These are phyloP conservation scores for Allomyces javanicus DNA, from an alignment of 192 early-diverging fungal genomes.

Conservation along the genomic window DNA sequence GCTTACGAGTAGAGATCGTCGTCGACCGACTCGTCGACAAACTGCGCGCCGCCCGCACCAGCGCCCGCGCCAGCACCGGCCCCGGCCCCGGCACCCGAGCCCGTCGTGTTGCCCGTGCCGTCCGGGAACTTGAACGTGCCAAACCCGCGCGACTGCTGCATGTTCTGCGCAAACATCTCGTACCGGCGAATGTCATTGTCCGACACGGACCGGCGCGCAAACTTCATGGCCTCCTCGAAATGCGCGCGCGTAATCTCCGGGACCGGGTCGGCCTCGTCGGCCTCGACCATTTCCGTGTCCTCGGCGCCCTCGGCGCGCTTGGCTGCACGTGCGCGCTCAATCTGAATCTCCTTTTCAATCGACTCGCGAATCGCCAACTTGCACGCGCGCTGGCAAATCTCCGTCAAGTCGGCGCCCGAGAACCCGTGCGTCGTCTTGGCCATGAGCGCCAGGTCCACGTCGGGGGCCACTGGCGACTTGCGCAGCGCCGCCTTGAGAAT, in stretches of 20 bases:
- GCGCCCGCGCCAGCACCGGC: not conserved
- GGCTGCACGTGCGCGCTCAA: slow-evolving; percentile 30
- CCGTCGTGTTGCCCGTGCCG: not conserved
- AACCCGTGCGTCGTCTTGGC: slow-evolving; percentile 83
- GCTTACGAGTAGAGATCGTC: slow-evolving; percentile 23
- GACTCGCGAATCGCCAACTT: slow-evolving; percentile 94
- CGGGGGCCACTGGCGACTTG: slow-evolving; percentile 70
- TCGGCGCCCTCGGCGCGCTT: slow-evolving; percentile 13
- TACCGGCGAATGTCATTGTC: slow-evolving; percentile 96
- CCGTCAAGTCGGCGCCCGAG: slow-evolving; percentile 93
- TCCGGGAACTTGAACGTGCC: slow-evolving; percentile 94
- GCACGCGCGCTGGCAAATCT: slow-evolving; percentile 94
- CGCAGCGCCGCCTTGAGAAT: slow-evolving; percentile 75
- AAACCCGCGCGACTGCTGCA: slow-evolving; percentile 88
- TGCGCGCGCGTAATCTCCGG: slow-evolving; percentile 84
- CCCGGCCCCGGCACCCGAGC: not conserved
- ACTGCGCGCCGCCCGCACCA: slow-evolving; percentile 11
- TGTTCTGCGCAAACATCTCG: slow-evolving; percentile 97
- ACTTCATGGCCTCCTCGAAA: slow-evolving; percentile 98
- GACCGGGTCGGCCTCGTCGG: slow-evolving; percentile 61
- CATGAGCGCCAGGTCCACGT: slow-evolving; percentile 65
- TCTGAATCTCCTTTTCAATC: slow-evolving; percentile 69
- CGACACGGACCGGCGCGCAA: slow-evolving; percentile 81
- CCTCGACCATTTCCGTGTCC: slow-evolving; percentile 41
- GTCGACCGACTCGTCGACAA: slow-evolving; percentile 19